Percentiles rank a stretch among this genome's conserved stretches.
phyloP scores from a whole-genome alignment of 805 yeast genomes.

The Metschnikowia kofuensis region DNA sequence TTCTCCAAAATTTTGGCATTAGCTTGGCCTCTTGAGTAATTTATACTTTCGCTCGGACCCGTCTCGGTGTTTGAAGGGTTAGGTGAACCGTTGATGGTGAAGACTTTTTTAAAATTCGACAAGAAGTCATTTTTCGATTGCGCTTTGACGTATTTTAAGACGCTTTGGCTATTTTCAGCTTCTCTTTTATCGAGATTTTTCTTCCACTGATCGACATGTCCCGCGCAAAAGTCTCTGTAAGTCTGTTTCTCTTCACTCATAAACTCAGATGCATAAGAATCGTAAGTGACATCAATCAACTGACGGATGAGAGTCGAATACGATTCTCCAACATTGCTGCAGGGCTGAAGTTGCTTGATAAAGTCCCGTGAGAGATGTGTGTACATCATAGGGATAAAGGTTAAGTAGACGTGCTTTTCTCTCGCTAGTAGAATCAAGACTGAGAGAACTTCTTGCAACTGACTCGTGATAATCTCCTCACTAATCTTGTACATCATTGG shows the following conservation, averaged over 20 bases:
- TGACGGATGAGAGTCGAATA: slow-evolving; percentile 31
- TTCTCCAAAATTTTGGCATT: slow-evolving; percentile 72
- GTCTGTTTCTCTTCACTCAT: slow-evolving; percentile 33
- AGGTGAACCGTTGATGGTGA: slow-evolving; percentile 27
- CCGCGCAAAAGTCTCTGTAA: slow-evolving; percentile 26
- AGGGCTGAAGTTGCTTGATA: slow-evolving; percentile 24
- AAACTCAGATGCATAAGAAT: slow-evolving; percentile 39
- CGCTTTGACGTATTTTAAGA: slow-evolving; percentile 48
- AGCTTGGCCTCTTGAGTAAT: slow-evolving; percentile 70
- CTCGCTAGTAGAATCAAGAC: slow-evolving; percentile 28
- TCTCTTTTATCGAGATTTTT: slow-evolving; percentile 40
- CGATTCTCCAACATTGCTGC: slow-evolving; percentile 37
- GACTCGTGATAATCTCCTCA: slow-evolving; percentile 44
- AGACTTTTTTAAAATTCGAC: slow-evolving; percentile 62
- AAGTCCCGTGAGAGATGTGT: slow-evolving; percentile 25
- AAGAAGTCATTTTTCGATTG: slow-evolving; percentile 57
- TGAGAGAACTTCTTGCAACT: slow-evolving; percentile 32
- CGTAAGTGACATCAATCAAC: slow-evolving; percentile 41
- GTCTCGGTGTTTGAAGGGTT: not conserved
- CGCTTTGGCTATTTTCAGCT: slow-evolving; percentile 44
- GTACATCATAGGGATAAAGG: slow-evolving; percentile 40
- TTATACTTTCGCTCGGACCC: slow-evolving; percentile 8
- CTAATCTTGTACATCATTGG: slow-evolving; percentile 49
- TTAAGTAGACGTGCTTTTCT: slow-evolving; percentile 28
- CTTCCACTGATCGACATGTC: slow-evolving; percentile 33